These are phyloP conservation scores for Ascocoryne sarcoides DNA, from an alignment of 2,329 filamentous ascomycete genomes.

Conservation along the genomic window DNA sequence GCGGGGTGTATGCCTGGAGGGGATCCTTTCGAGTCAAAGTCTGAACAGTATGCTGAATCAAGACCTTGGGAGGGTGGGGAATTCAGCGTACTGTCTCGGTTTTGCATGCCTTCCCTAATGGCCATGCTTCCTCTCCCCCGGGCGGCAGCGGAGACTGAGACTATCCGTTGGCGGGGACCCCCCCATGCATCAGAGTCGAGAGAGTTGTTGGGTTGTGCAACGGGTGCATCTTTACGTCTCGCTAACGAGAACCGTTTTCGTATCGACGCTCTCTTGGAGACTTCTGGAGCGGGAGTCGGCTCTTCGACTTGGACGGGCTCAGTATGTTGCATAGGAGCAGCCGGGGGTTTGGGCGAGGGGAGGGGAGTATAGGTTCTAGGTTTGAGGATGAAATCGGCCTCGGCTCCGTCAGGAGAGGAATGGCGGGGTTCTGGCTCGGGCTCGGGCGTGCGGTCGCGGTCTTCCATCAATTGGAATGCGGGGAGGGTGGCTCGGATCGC, in stretches of 20 bases:
- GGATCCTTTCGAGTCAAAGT: conserved; percentile 22
- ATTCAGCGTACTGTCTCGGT: conserved; percentile 11
- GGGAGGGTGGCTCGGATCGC: conserved; percentile 23
- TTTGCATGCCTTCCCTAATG: neutral
- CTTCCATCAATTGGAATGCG: conserved; percentile 22
- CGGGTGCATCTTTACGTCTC: conserved; percentile 12
- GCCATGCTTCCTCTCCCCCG: conserved; percentile 1
- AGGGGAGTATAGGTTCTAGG: conserved; percentile 26
- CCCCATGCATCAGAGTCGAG: conserved; percentile 9
- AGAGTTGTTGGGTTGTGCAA: conserved; percentile 6
- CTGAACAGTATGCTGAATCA: conserved; percentile 28
- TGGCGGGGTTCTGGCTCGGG: conserved; percentile 2
- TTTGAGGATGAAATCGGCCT: conserved; percentile 25
- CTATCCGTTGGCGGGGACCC: conserved; percentile 13
- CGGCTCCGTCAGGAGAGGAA: conserved; percentile 7
- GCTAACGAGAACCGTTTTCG: conserved; percentile 26
- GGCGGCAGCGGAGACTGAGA: conserved; percentile 5
- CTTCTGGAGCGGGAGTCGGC: conserved; percentile 16
- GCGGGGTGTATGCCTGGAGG: conserved; percentile 8
- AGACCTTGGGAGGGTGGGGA: conserved; percentile 24
- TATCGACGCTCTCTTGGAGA: conserved; percentile 18
- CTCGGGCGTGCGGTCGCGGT: conserved; percentile 23
- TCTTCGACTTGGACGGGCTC: neutral
- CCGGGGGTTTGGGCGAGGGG: conserved; percentile 11
- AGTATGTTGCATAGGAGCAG: neutral